These are phyloP conservation scores for Actinomortierella wolfii DNA, from an alignment of 371 early-diverging fungal species.

Conservation along the genomic window DNA sequence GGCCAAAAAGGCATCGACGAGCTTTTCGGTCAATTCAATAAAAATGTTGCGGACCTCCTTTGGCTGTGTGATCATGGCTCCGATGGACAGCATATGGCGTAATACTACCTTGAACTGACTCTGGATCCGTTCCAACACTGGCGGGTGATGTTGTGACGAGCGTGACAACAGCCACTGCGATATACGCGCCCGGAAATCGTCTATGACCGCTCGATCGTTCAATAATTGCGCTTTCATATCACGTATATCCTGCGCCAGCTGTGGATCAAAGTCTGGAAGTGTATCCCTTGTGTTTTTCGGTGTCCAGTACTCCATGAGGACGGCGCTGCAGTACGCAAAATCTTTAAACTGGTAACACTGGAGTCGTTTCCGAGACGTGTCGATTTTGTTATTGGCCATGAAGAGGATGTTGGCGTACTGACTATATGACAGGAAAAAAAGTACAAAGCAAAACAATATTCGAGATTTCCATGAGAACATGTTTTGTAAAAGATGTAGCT, in stretches of 20 bases:
- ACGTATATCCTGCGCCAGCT: conserved; percentile 37
- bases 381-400: conserved; percentile 60
- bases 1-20: conserved; percentile 52
- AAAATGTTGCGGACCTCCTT: conserved; percentile 64
- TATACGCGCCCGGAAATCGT: conserved; percentile 36
- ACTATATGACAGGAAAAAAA: conserved; percentile 2
- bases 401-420: conserved; percentile 64
- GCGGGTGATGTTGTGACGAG: conserved; percentile 29
- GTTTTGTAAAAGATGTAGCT: neutral
- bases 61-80: conserved; percentile 50
- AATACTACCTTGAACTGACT: conserved; percentile 45
- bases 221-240: conserved; percentile 34
- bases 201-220: conserved; percentile 39
- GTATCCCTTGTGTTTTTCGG: conserved; percentile 27
- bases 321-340: conserved; percentile 54
- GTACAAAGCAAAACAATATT: neutral
- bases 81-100: conserved; percentile 54
- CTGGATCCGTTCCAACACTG: conserved; percentile 44
- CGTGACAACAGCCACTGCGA: conserved; percentile 27
- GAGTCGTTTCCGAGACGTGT: conserved; percentile 64
- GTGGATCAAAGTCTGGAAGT: conserved; percentile 50
- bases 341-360: conserved; percentile 53
- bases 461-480: neutral
- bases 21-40: conserved; percentile 53
- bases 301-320: conserved; percentile 48